phyloP scores from a whole-genome alignment of 768 basidiomycete species.

The Suillus subaureus region DNA sequence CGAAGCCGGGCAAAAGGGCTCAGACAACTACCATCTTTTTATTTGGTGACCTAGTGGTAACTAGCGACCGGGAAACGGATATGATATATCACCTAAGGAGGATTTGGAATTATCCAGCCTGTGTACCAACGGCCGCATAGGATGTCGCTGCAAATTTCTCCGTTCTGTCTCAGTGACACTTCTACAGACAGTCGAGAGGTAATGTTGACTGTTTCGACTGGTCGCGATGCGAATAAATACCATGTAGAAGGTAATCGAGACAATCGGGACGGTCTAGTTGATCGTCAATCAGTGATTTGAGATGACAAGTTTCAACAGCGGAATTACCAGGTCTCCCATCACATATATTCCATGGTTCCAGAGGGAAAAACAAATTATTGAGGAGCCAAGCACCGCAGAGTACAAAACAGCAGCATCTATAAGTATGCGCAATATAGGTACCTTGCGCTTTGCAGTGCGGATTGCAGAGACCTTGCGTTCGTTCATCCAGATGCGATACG shows the following conservation, averaged over 20 bases:
- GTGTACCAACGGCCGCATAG: background rate
- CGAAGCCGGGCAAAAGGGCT: background rate
- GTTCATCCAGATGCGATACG: background rate
- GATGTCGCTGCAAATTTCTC: background rate
- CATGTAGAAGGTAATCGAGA: conserved; percentile 15
- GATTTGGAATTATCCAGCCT: background rate
- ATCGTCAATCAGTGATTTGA: background rate
- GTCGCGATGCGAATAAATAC: conserved; percentile 9
- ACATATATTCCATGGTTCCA: conserved; percentile 1
- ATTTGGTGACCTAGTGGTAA: background rate
- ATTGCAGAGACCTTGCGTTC: background rate
- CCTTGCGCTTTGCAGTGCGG: background rate
- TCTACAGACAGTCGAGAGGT: background rate
- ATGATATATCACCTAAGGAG: background rate
- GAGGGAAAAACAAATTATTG: conserved; percentile 4
- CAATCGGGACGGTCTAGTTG: background rate
- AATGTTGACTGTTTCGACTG: background rate
- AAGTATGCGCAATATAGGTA: background rate
- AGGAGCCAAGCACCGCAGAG: conserved; percentile 2
- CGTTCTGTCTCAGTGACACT: background rate
- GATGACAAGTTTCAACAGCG: background rate
- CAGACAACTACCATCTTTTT: background rate
- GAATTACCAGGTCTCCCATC: background rate
- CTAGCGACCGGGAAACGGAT: background rate
- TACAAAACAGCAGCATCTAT: conserved; percentile 7